Evolutionary conservation across 495 filamentous ascomycete species (phyloP).

Genomic region (Lichenothelia convexa): DNA sequence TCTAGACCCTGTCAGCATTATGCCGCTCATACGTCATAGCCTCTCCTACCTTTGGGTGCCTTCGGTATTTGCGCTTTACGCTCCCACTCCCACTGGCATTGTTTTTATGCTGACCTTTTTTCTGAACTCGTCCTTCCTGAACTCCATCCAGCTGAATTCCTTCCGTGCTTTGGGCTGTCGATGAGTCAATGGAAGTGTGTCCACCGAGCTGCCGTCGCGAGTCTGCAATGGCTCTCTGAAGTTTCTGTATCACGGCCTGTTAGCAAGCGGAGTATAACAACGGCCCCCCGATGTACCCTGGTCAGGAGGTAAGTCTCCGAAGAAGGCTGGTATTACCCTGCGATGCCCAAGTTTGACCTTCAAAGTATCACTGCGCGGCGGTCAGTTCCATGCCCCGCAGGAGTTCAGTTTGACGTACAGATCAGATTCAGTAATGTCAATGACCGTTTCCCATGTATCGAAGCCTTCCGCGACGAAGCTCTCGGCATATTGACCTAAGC

Average conservation of each 20-base stretch:
- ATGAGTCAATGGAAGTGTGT: slow-evolving; percentile 3
- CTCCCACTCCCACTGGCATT: slow-evolving; percentile 3
- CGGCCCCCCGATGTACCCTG: not conserved
- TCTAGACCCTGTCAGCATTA: slow-evolving; percentile 21
- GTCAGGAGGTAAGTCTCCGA: not conserved
- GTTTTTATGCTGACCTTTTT: slow-evolving; percentile 4
- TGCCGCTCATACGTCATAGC: not conserved
- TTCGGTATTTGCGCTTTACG: slow-evolving; percentile 55
- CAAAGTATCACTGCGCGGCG: slow-evolving; percentile 34
- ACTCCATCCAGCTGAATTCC: slow-evolving; percentile 5
- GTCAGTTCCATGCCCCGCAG: slow-evolving; percentile 1
- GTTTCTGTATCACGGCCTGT: too few relatives aligned
- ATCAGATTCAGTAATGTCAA: slow-evolving; percentile 66
- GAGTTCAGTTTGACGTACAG: slow-evolving; percentile 31
- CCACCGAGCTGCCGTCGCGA: slow-evolving; percentile 7
- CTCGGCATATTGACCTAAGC: slow-evolving; percentile 53
- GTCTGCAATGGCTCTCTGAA: slow-evolving; percentile 19
- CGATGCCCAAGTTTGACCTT: slow-evolving; percentile 63
- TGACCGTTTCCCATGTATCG: slow-evolving; percentile 61
- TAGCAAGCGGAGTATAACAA: not conserved
- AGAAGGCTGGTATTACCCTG: slow-evolving; percentile 31
- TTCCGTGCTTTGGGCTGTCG: slow-evolving; percentile 8
- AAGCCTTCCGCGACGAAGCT: slow-evolving; percentile 56
- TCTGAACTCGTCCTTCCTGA: slow-evolving; percentile 7
- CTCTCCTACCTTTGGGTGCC: slow-evolving; percentile 63